A percentile compares a stretch with the other conserved stretches of the same genome.
Conservation (phyloP, 2,329 filamentous ascomycete genomes). For the Lomentospora prolificans region DNA sequence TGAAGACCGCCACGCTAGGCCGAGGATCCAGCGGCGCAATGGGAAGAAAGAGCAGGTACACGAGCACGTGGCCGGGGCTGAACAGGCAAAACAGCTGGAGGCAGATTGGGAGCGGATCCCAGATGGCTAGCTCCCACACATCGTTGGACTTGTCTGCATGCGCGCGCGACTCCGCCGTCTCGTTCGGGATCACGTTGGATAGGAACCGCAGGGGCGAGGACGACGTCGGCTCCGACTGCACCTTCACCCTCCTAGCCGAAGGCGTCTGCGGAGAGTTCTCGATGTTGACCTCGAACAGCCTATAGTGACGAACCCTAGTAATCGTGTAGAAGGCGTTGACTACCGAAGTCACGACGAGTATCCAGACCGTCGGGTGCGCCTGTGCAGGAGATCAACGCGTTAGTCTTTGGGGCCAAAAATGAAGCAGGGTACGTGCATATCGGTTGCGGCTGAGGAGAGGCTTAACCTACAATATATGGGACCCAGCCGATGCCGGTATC, state of each 20-base stretch:
- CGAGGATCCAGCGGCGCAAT: conserved; percentile 63
- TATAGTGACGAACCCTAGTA: conserved; percentile 72
- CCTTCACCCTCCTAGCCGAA: conserved; percentile 78
- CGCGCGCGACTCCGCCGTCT: conserved; percentile 69
- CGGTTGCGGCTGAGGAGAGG: not conserved
- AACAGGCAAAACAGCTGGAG: conserved; percentile 81
- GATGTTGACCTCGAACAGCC: conserved; percentile 80
- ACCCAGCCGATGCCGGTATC: conserved; percentile 56
- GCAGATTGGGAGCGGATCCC: conserved; percentile 83
- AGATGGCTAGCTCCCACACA: conserved; percentile 90
- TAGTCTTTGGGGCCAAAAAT: not conserved
- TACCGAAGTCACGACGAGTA: conserved; percentile 55
- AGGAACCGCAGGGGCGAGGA: conserved; percentile 73
- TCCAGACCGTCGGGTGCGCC: conserved; percentile 62
- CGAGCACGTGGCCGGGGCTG: conserved; percentile 83
- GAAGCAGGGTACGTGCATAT: not conserved
- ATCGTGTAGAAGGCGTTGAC: conserved; percentile 77
- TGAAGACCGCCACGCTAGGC: conserved; percentile 79
- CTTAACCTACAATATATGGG: conserved; percentile 37
- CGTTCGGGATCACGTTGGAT: conserved; percentile 53
- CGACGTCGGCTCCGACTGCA: conserved; percentile 70
- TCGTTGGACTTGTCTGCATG: conserved; percentile 75
- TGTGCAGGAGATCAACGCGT: conserved; percentile 21
- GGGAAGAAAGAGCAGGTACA: conserved; percentile 84
- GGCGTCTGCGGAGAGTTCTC: conserved; percentile 68